These are phyloP conservation scores for Niveomyces coronatus DNA, from an alignment of 2,329 filamentous ascomycete genomes.

Conservation along the genomic window DNA sequence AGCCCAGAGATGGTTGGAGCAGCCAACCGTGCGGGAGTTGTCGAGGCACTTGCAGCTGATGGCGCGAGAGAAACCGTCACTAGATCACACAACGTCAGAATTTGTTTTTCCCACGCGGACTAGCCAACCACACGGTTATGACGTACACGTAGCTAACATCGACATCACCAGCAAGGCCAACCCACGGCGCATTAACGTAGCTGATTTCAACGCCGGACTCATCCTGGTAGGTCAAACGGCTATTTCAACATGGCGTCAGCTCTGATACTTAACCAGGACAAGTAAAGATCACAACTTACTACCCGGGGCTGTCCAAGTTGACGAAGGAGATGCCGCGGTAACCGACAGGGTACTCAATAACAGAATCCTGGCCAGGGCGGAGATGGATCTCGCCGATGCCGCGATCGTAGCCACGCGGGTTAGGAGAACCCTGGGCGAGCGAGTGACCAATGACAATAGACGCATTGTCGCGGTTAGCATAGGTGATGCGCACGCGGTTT, in stretches of 20 bases:
- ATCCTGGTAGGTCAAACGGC: slow-evolving; percentile 2
- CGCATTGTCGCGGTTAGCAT: slow-evolving; percentile 3
- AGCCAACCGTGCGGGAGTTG: slow-evolving; percentile 1
- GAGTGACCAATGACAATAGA: slow-evolving; percentile 4
- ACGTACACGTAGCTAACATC: slow-evolving; percentile 5
- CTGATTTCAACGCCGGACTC: slow-evolving; percentile 4
- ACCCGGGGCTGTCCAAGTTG: slow-evolving; percentile 1
- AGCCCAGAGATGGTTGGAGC: slow-evolving; percentile 3
- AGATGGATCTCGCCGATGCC: slow-evolving; percentile 1
- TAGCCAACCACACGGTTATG: too few species aligned
- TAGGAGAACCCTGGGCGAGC: not conserved
- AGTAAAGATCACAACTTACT: not conserved
- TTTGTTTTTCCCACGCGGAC: too few species aligned
- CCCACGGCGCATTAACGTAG: not conserved
- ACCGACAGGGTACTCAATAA: slow-evolving; percentile 1
- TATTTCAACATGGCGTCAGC: not conserved
- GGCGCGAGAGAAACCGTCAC: slow-evolving; percentile 1
- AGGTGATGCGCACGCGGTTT: slow-evolving; percentile 5
- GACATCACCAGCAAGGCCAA: slow-evolving; percentile 2
- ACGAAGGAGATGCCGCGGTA: slow-evolving; percentile 1
- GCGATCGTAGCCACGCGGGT: not conserved
- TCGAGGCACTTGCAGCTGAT: slow-evolving; percentile 5
- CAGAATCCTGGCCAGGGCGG: not conserved
- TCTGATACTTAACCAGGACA: too few species aligned
- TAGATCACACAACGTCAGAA: not conserved